Evolutionary conservation across 1,139 yeast genomes (phyloP), one percentile per base, ranked within the genome.

Genomic region (Lodderomyces jiufengensis): DNA sequence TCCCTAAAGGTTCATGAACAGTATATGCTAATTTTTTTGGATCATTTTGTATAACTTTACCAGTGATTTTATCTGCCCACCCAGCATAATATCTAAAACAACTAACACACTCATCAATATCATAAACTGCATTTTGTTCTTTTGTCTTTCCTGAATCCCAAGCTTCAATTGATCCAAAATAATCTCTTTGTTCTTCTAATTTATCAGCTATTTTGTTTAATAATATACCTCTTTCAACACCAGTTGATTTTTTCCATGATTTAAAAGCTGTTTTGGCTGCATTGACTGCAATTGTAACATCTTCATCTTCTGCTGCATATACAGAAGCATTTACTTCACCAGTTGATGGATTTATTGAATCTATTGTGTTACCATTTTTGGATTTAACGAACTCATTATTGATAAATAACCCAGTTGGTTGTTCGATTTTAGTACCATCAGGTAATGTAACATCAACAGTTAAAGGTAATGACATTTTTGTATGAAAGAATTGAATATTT

Each of bases 391-490:
- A 86, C 58, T 84, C 85, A 57, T 84, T 84, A 68, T 84, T 81
- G 58, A 86, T 83, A 70, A 84, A 85, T 52, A 86, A 69, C 40
- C 95, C 95, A 12, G 83, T 66, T 44, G 95, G 95, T 58, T 84
- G 68, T 59, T 68, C 37, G 56, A 69, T 76, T 35, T 65, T 65
- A 37, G 58, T 52, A 33, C 84, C 84, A 41, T 73, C 74, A 34
- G 84, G 83, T 47, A 79, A 63, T 4, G 67, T 61, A 42, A 78
- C 66, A 39, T 70, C 70, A 49, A 58, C 54, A 50, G 54, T 55
- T 47, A 69, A 61, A 27, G 70, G 67, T 37, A 60, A 29, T 11
- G 45, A 32, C 47, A 43, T 43, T 12, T 4, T 26, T 18, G 20
- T 18, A 18, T 18, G 20, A 18, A 18, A n/a, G n/a, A n/a, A n/a